Percentiles rank a stretch among this genome's conserved stretches.
Conservation (phyloP, 257 asterid genomes). For the Solanum gracilifrons region DNA sequence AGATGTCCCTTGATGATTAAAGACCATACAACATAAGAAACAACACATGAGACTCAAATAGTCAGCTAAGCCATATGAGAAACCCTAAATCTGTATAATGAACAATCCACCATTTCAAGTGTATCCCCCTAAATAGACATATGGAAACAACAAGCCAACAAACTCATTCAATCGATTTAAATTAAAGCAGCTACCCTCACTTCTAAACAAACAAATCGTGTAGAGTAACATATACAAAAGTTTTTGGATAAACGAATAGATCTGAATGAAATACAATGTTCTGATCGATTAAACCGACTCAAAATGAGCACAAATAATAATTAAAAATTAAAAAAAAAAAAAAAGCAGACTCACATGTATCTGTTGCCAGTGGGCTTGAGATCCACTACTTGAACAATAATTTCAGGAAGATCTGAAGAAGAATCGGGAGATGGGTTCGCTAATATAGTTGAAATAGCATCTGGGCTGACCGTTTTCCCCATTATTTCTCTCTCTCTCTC, state of each 20-base stretch:
- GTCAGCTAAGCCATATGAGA: not conserved
- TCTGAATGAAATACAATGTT: not conserved
- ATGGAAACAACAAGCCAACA: not conserved
- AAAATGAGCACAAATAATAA: not conserved
- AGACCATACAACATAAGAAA: not conserved
- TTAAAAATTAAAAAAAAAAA: too few species aligned
- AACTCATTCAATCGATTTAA: not conserved
- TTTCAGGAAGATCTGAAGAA: constrained; percentile 49
- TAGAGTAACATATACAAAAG: not conserved
- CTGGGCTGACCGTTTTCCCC: constrained; percentile 46
- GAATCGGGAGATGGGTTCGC: constrained; percentile 75
- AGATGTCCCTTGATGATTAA: not conserved
- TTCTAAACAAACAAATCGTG: not conserved
- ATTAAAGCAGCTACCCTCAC: not conserved
- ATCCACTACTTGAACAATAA: constrained; percentile 67
- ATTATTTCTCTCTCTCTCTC: constrained; percentile 2
- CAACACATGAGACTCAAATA: not conserved
- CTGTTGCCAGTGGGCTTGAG: constrained; percentile 54
- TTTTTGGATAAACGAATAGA: not conserved
- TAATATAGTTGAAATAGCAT: constrained; percentile 52
- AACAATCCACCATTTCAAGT: not conserved
- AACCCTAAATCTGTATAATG: not conserved
- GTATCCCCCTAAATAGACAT: not conserved
- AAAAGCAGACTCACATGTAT: constrained; percentile 28
- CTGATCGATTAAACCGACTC: not conserved